phyloP scores from a whole-genome alignment of 306 rosid species.

The Vicia faba region DNA sequence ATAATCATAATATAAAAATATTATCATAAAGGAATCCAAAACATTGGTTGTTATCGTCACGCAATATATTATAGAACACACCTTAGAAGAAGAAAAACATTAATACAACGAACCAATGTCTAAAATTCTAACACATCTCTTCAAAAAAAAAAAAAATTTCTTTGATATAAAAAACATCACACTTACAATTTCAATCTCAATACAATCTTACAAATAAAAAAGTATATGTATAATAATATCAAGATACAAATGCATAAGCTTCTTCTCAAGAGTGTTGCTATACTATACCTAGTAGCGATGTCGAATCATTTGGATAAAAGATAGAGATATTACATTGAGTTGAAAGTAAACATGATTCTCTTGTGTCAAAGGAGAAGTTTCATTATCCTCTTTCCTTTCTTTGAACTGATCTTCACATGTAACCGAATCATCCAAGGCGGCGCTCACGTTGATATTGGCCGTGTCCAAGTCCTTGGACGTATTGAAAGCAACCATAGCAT shows the following conservation, averaged over 20 bases:
- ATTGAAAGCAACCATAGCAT: conserved; percentile 49
- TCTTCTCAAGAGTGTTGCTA: neutral
- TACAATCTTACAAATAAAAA: conserved; percentile 18
- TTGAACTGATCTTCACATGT: conserved; percentile 71
- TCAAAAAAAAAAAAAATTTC: neutral
- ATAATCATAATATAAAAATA: neutral
- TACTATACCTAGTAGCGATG: neutral
- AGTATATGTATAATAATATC: neutral
- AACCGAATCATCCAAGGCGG: conserved; percentile 54
- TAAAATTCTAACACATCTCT: no score
- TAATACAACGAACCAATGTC: no score
- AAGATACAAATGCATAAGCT: neutral
- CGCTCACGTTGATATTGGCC: conserved; percentile 8
- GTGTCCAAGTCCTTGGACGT: conserved; percentile 42
- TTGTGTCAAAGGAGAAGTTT: conserved; percentile 52
- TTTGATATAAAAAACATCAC: neutral
- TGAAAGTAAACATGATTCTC: conserved; percentile 46
- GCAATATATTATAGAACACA: neutral
- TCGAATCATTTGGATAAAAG: conserved; percentile 45
- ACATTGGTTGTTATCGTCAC: conserved; percentile 1
- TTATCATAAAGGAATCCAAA: conserved; percentile 4
- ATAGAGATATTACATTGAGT: conserved; percentile 52
- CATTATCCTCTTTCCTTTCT: conserved; percentile 50
- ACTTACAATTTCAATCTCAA: conserved; percentile 13
- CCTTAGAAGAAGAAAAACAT: no score